Conservation (phyloP, 176 grass and related monocot genomes). For the Avena atlantica region DNA sequence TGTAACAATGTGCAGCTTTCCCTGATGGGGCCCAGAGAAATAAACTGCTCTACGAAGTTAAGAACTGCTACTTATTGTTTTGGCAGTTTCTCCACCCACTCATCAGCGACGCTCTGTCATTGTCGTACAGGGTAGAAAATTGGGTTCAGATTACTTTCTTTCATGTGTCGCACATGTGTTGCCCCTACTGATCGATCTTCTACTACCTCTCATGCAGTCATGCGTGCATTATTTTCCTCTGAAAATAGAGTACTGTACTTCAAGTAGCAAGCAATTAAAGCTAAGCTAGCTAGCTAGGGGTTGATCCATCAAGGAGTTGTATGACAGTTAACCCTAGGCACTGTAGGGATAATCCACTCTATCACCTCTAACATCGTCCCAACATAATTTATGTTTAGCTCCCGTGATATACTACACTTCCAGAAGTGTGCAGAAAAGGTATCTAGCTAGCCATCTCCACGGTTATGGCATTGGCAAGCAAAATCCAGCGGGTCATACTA, state of each 20-base stretch:
- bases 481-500: too few species aligned
- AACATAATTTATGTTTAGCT: not conserved
- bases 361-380: not conserved
- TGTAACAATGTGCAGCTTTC: too few species aligned
- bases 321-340: not conserved
- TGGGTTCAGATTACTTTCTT: constrained; percentile 5
- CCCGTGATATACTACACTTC: not conserved
- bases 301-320: not conserved
- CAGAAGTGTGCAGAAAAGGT: not conserved
- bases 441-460: not conserved
- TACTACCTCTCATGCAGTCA: too few species aligned
- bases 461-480: not conserved
- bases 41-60: too few species aligned
- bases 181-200: too few species aligned
- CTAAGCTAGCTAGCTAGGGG: not conserved
- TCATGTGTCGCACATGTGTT: not conserved
- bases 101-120: too few species aligned
- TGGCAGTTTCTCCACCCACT: too few species aligned
- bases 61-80: too few species aligned
- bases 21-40: too few species aligned
- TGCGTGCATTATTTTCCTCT: not conserved
- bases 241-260: not conserved
- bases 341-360: not conserved
- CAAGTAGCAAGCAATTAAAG: not conserved
- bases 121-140: not conserved